Percentiles rank a stretch among this genome's conserved stretches.
These are phyloP conservation scores for Fonsecaea monophora DNA, from an alignment of 2,329 filamentous ascomycete genomes.

Conservation along the genomic window DNA sequence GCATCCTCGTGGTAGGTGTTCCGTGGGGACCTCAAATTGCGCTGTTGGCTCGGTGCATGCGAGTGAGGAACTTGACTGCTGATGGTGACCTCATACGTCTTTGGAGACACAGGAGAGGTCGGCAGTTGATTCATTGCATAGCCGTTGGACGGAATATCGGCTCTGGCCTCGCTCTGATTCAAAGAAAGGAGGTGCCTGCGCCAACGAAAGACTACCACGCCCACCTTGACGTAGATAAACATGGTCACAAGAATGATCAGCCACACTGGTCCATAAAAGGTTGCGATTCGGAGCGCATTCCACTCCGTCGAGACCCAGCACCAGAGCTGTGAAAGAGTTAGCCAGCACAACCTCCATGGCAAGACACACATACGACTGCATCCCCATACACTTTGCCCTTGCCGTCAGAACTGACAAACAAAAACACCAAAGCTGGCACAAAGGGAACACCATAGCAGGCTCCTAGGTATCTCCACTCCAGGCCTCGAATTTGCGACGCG, in stretches of 20 bases:
- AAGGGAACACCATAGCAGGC: constrained; percentile 77
- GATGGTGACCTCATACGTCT: constrained; percentile 32
- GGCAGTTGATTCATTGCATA: constrained; percentile 25
- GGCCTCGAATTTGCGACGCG: constrained; percentile 65
- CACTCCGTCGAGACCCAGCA: constrained; percentile 75
- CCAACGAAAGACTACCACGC: constrained; percentile 57
- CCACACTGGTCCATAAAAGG: constrained; percentile 68
- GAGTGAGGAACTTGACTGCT: constrained; percentile 31
- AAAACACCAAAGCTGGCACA: constrained; percentile 69
- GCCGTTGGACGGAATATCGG: not conserved
- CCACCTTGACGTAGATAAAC: constrained; percentile 50
- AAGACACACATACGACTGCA: constrained; percentile 60
- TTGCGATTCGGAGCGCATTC: constrained; percentile 74
- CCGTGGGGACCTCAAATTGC: constrained; percentile 3
- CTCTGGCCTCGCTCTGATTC: constrained; percentile 14
- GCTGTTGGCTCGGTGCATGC: constrained; percentile 11
- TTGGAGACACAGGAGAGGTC: constrained; percentile 1
- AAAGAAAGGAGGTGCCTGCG: constrained; percentile 62
- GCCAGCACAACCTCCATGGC: not conserved
- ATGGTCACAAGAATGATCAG: constrained; percentile 50
- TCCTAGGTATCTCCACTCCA: constrained; percentile 75
- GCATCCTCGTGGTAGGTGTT: constrained; percentile 18
- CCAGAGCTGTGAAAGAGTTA: constrained; percentile 63
- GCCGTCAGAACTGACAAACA: constrained; percentile 65
- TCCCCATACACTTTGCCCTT: constrained; percentile 72